These are phyloP conservation scores for Aspergillus glaucus DNA, from an alignment of 2,329 filamentous ascomycete species.

Conservation along the genomic window DNA sequence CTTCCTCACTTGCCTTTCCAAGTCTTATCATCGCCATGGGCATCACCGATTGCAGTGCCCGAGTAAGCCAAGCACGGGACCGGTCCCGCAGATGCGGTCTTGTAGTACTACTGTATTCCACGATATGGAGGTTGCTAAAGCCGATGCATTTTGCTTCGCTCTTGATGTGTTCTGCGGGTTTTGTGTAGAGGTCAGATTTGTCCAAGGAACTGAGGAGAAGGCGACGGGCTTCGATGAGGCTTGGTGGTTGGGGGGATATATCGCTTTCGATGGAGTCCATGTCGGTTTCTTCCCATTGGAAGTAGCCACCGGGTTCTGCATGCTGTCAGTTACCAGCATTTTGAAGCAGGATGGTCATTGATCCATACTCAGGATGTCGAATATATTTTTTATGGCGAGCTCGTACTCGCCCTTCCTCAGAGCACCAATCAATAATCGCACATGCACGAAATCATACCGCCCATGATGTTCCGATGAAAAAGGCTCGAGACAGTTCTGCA, in stretches of 20 bases:
- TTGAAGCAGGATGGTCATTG: not conserved
- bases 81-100: conserved; percentile 8
- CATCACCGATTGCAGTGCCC: conserved; percentile 9
- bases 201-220: conserved; percentile 8
- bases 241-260: conserved; percentile 4
- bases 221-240: conserved; percentile 5
- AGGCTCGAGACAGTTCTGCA: conserved; percentile 21
- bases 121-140: conserved; percentile 6
- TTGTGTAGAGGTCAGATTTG: conserved; percentile 7
- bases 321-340: not conserved
- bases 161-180: conserved; percentile 9
- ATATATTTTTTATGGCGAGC: conserved; percentile 17
- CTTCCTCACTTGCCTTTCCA: conserved; percentile 4
- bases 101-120: conserved; percentile 8
- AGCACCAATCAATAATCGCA: conserved; percentile 21
- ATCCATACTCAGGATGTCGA: conserved; percentile 21
- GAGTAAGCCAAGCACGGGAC: conserved; percentile 12
- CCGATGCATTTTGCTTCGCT: conserved; percentile 3
- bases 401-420: conserved; percentile 18
- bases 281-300: conserved; percentile 25
- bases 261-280: conserved; percentile 11
- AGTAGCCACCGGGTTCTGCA: conserved; percentile 19
- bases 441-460: conserved; percentile 26
- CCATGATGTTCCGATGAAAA: conserved; percentile 21
- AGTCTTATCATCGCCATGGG: conserved; percentile 10